A percentile compares a stretch with the other conserved stretches of the same genome.
Evolutionary conservation across 2,329 filamentous ascomycete species (phyloP).

Genomic region (Penicillium aurantiogriseum): DNA sequence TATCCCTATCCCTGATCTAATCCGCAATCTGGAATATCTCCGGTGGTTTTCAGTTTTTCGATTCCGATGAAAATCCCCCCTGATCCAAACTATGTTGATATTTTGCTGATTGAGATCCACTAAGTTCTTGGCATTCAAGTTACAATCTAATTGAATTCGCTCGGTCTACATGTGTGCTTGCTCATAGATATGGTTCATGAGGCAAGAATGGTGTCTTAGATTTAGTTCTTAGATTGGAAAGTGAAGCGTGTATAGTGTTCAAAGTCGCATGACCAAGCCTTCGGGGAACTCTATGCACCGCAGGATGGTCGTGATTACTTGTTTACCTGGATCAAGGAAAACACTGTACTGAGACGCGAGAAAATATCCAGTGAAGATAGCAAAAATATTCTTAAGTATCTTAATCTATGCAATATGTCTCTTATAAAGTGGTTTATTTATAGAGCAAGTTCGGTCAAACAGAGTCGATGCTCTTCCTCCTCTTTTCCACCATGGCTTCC

Average conservation of each 20-base stretch:
- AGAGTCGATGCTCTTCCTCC: slow-evolving; percentile 22
- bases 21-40: slow-evolving; percentile 24
- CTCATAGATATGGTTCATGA: background rate
- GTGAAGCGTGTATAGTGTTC: background rate
- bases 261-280: background rate
- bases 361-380: background rate
- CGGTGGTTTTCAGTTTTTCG: slow-evolving; percentile 1
- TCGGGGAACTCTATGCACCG: background rate
- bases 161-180: background rate
- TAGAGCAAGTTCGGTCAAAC: slow-evolving; percentile 9
- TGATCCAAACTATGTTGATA: slow-evolving; percentile 19
- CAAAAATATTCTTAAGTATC: background rate
- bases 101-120: slow-evolving; percentile 5
- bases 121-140: background rate
- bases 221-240: background rate
- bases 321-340: background rate
- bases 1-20: slow-evolving; percentile 13
- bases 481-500: slow-evolving; percentile 26
- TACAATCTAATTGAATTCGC: background rate
- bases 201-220: background rate
- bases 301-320: background rate
- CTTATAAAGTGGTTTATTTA: background rate
- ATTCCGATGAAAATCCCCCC: background rate
- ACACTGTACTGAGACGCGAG: background rate
- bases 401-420: background rate